Evolutionary conservation across 192 early-diverging fungal species (phyloP).

Genomic region (Chytriomyces sp.): DNA sequence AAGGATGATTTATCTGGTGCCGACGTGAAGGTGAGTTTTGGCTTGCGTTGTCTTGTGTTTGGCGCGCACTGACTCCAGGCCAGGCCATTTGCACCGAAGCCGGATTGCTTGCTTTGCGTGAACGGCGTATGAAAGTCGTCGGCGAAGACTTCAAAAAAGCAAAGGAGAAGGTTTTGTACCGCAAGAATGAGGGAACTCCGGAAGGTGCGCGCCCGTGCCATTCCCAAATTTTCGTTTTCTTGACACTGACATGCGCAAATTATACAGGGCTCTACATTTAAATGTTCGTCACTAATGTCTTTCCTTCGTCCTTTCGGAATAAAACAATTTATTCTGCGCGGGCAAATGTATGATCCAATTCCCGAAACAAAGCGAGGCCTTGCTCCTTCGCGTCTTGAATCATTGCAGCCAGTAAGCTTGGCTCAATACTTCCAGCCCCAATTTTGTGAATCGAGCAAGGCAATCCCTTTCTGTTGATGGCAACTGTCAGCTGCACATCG

Average conservation of each 20-base stretch:
- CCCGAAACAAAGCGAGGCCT: background rate
- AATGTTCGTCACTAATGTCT: background rate
- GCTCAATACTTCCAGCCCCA: conserved; percentile 73
- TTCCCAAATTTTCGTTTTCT: background rate
- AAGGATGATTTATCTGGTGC: conserved; percentile 99
- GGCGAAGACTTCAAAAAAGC: conserved; percentile 97
- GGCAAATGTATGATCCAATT: conserved; percentile 15
- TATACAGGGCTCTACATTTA: conserved; percentile 20
- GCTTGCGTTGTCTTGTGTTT: background rate
- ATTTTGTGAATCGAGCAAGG: conserved; percentile 89
- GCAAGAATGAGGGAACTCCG: conserved; percentile 98
- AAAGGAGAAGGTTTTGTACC: conserved; percentile 97
- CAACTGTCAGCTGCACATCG: conserved; percentile 75
- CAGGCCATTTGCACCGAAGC: conserved; percentile 98
- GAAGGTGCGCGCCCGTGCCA: conserved; percentile 63
- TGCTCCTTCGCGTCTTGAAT: conserved; percentile 48
- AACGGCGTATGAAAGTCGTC: conserved; percentile 97
- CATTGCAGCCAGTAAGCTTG: conserved; percentile 78
- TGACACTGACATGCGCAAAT: background rate
- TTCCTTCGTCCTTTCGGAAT: background rate
- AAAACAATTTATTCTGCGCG: background rate
- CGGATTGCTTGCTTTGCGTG: conserved; percentile 94
- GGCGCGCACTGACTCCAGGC: conserved; percentile 55
- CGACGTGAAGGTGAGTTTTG: conserved; percentile 82
- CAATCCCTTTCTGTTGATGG: conserved; percentile 77